Evolutionary conservation across 768 basidiomycete genomes (phyloP).

Genomic region (Boletus rubroflammeus): DNA sequence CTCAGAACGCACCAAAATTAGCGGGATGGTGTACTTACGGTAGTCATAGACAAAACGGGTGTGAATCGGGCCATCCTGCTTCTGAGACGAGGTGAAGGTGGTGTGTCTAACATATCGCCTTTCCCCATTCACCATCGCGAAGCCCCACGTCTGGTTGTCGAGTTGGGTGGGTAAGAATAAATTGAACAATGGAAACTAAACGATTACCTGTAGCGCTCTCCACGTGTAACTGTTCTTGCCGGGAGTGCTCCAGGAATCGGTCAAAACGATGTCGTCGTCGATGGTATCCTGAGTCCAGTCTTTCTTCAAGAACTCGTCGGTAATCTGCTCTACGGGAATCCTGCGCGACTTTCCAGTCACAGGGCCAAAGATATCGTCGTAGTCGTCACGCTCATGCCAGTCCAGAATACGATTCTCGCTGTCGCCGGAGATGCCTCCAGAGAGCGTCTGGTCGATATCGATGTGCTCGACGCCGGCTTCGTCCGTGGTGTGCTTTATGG

Average conservation of each 20-base stretch:
- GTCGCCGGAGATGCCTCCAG: conserved; percentile 58
- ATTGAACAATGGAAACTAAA: conserved; percentile 5
- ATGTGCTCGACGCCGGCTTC: conserved; percentile 59
- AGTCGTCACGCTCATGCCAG: conserved; percentile 50
- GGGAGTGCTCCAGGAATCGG: conserved; percentile 55
- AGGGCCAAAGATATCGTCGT: conserved; percentile 60
- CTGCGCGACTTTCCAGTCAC: conserved; percentile 55
- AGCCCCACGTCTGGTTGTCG: conserved; percentile 51
- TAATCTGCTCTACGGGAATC: conserved; percentile 44
- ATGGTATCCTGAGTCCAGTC: conserved; percentile 43
- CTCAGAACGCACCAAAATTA: conserved; percentile 11
- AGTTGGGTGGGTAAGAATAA: background rate
- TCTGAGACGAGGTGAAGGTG: conserved; percentile 58
- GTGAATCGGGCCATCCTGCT: conserved; percentile 47
- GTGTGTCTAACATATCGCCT: conserved; percentile 60
- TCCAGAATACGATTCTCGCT: conserved; percentile 54
- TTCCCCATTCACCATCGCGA: conserved; percentile 55
- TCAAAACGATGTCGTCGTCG: conserved; percentile 33
- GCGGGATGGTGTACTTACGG: conserved; percentile 39
- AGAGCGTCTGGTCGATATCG: conserved; percentile 61
- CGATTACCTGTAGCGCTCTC: conserved; percentile 57
- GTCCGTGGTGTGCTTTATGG: conserved; percentile 62
- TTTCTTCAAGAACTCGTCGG: conserved; percentile 39
- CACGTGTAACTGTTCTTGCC: conserved; percentile 56
- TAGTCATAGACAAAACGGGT: conserved; percentile 65